A percentile compares a stretch with the other conserved stretches of the same genome.
Evolutionary conservation across 2,329 filamentous ascomycete species (phyloP).

Genomic region (Fusarium caatingaense): DNA sequence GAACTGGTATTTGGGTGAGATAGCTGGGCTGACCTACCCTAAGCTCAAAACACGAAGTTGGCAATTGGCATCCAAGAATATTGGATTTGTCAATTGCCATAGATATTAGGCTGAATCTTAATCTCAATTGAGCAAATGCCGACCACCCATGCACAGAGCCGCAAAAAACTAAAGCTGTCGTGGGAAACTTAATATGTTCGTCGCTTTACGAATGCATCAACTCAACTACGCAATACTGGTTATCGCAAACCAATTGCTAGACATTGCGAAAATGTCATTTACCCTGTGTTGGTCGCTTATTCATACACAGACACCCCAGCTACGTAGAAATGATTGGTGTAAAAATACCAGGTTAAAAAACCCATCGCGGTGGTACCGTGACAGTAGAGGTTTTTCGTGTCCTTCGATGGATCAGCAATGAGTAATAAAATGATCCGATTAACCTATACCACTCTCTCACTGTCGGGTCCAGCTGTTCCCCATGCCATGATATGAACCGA

Average conservation of each 20-base stretch:
- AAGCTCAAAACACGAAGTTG: rapidly evolving
- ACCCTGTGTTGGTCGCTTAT: too few species aligned
- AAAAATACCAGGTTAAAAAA: background rate
- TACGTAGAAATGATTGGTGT: background rate
- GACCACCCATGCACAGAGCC: background rate
- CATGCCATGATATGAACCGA: background rate
- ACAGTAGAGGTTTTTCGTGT: background rate
- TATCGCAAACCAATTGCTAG: background rate
- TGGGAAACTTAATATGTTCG: background rate
- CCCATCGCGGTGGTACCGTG: background rate
- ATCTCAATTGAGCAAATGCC: background rate
- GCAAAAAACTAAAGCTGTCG: background rate
- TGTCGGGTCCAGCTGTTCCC: background rate
- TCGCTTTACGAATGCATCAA: background rate
- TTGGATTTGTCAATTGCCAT: background rate
- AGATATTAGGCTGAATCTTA: background rate
- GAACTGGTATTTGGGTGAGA: rapidly evolving
- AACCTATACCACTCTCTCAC: background rate
- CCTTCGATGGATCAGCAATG: background rate
- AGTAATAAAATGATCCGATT: background rate
- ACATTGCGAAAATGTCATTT: background rate
- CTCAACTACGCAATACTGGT: background rate
- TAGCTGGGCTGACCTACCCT: background rate
- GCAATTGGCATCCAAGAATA: background rate
- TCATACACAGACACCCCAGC: background rate